Conservation (phyloP, 2,329 filamentous ascomycete genomes). For the Clarireedia paspali region DNA sequence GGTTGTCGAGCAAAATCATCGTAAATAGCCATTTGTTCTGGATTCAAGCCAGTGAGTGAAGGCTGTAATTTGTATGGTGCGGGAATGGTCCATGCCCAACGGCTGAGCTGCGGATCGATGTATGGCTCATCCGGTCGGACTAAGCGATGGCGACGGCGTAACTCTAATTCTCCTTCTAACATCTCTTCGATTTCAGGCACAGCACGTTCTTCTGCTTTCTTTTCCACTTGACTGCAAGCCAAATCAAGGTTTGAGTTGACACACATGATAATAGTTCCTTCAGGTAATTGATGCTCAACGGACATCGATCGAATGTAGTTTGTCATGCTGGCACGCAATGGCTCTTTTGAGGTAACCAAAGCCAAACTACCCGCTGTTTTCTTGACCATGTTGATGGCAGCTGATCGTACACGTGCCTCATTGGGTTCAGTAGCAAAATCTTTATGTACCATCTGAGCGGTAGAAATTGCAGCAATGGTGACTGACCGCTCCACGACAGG, state of each 20-base stretch:
- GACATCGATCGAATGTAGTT: constrained; percentile 82
- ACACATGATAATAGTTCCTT: constrained; percentile 96
- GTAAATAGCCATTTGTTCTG: constrained; percentile 91
- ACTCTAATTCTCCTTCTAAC: constrained; percentile 72
- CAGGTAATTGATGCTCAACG: constrained; percentile 67
- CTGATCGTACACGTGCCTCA: constrained; percentile 75
- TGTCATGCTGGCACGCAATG: constrained; percentile 89
- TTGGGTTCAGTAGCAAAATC: constrained; percentile 93
- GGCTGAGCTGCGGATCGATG: constrained; percentile 71
- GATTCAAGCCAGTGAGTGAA: constrained; percentile 64
- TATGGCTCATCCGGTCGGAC: constrained; percentile 77
- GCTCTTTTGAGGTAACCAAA: constrained; percentile 97
- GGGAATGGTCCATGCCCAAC: constrained; percentile 90
- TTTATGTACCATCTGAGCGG: constrained; percentile 89
- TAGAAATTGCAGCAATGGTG: constrained; percentile 95
- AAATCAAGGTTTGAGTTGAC: constrained; percentile 96
- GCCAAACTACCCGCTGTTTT: constrained; percentile 89
- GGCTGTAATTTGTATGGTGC: constrained; percentile 85
- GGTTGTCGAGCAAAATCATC: constrained; percentile 90
- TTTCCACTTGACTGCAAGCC: constrained; percentile 89
- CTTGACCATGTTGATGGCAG: constrained; percentile 91
- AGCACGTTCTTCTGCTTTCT: constrained; percentile 88
- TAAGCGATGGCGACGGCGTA: constrained; percentile 66
- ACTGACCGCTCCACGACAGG: constrained; percentile 96
- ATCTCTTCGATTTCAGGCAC: constrained; percentile 92